Percentiles rank a stretch among this genome's conserved stretches.
Evolutionary conservation across 83 land plant species (phyloP).

Genomic region (Diphasiastrum complanatum): DNA sequence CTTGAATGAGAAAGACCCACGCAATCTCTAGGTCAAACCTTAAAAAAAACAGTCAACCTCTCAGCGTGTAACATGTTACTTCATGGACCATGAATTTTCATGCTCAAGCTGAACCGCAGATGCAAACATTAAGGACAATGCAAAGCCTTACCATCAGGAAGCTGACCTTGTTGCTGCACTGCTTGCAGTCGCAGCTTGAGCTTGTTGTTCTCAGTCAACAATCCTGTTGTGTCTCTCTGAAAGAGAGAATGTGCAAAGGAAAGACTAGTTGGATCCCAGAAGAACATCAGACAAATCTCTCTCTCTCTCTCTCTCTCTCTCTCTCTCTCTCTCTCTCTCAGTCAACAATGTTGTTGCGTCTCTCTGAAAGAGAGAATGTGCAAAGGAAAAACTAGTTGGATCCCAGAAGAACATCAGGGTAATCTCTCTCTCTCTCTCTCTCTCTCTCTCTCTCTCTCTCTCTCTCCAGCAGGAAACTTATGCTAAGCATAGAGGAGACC

Average conservation of each 20-base stretch:
- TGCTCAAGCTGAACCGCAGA: constrained; percentile 1
- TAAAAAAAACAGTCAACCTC: background rate
- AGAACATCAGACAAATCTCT: background rate
- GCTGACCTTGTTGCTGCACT: constrained; percentile 14
- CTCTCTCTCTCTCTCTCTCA: too few species aligned
- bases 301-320: background rate
- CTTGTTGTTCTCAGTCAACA: constrained; percentile 14
- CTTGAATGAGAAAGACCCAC: background rate
- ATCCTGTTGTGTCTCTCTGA: constrained; percentile 9
- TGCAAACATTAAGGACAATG: background rate
- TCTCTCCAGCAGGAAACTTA: background rate
- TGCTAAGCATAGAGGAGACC: background rate
- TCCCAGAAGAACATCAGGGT: too few species aligned
- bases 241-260: too few species aligned
- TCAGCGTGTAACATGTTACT: background rate
- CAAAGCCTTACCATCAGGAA: constrained; percentile 7
- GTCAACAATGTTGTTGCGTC: too few species aligned
- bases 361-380: too few species aligned
- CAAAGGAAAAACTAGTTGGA: too few species aligned
- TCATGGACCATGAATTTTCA: too few species aligned
- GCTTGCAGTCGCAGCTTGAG: constrained; percentile 6
- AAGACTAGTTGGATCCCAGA: too few species aligned
- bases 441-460: too few species aligned
- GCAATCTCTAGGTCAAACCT: background rate
- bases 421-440: too few species aligned